A percentile compares a stretch with the other conserved stretches of the same genome.
Evolutionary conservation across 805 yeast species (phyloP).

Genomic region (Debaryomyces tyrocola): DNA sequence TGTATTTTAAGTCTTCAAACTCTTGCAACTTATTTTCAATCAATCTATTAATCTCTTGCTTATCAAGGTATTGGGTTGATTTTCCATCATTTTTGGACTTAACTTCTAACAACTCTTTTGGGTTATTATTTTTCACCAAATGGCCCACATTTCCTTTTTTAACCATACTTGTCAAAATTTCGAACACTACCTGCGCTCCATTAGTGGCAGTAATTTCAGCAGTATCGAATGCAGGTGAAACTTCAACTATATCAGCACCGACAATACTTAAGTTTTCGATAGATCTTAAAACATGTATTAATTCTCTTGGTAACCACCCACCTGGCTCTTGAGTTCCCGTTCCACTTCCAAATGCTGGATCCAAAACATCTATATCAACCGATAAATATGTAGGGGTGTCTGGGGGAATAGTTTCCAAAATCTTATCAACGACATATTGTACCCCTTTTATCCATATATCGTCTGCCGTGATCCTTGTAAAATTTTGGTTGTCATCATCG

Average conservation of each 20-base stretch:
- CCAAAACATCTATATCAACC: slow-evolving; percentile 70
- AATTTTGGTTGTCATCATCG: slow-evolving; percentile 70
- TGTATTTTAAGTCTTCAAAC: slow-evolving; percentile 13
- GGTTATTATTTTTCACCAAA: slow-evolving; percentile 7
- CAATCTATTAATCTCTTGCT: background rate
- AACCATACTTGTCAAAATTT: slow-evolving; percentile 73
- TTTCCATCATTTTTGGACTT: slow-evolving; percentile 4
- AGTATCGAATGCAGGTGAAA: slow-evolving; percentile 62
- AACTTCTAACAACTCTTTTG: slow-evolving; percentile 8
- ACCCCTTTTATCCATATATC: slow-evolving; percentile 71
- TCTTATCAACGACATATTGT: slow-evolving; percentile 53
- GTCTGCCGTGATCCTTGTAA: slow-evolving; percentile 66
- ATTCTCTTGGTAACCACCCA: slow-evolving; percentile 57
- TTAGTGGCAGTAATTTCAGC: slow-evolving; percentile 68
- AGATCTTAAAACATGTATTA: slow-evolving; percentile 46
- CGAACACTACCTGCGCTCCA: slow-evolving; percentile 71
- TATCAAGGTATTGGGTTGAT: background rate
- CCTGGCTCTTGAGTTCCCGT: slow-evolving; percentile 64
- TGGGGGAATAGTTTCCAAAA: slow-evolving; percentile 55
- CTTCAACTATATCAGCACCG: slow-evolving; percentile 60
- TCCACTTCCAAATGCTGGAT: slow-evolving; percentile 58
- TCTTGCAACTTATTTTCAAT: slow-evolving; percentile 11
- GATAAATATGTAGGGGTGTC: slow-evolving; percentile 71
- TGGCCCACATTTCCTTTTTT: slow-evolving; percentile 44
- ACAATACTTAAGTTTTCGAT: slow-evolving; percentile 47